phyloP scores from a whole-genome alignment of 2,329 filamentous ascomycete species.

The Neofusicoccum sp. region DNA sequence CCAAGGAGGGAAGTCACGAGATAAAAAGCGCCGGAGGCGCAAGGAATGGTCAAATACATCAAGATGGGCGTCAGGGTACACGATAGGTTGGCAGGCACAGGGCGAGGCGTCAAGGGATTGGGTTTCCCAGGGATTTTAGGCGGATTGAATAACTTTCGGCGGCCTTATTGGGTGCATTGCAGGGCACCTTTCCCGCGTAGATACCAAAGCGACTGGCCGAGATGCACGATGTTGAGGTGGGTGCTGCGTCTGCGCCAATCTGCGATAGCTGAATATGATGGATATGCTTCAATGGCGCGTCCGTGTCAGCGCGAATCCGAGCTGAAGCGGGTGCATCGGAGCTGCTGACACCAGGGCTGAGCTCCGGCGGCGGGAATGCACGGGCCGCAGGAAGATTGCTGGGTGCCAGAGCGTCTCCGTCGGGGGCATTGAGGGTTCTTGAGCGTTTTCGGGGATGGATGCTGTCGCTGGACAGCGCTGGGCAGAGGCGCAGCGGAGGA shows the following conservation, averaged over 20 bases:
- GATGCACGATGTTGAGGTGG: background rate
- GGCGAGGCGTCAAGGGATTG: slow-evolving; percentile 1
- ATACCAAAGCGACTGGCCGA: background rate
- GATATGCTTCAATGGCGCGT: background rate
- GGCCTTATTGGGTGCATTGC: background rate
- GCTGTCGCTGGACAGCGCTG: background rate
- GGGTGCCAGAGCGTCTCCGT: background rate
- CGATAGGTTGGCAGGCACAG: background rate
- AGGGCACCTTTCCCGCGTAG: background rate
- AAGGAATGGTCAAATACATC: background rate
- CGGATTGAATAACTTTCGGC: background rate
- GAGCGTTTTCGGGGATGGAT: too few relatives aligned
- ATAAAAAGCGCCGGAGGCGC: background rate
- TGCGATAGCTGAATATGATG: background rate
- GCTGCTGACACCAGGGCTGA: background rate
- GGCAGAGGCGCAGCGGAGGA: background rate
- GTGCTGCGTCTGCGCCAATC: background rate
- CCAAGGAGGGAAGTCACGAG: background rate
- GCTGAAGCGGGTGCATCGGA: slow-evolving; percentile 11
- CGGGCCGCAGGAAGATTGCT: background rate
- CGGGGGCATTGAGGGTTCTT: background rate
- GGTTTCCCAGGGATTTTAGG: background rate
- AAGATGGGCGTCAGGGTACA: slow-evolving; percentile 5
- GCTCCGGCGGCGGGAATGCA: background rate
- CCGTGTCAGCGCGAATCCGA: background rate